Conservation (phyloP, 164 flowering plant species). For the Nymphaea colorata region DNA sequence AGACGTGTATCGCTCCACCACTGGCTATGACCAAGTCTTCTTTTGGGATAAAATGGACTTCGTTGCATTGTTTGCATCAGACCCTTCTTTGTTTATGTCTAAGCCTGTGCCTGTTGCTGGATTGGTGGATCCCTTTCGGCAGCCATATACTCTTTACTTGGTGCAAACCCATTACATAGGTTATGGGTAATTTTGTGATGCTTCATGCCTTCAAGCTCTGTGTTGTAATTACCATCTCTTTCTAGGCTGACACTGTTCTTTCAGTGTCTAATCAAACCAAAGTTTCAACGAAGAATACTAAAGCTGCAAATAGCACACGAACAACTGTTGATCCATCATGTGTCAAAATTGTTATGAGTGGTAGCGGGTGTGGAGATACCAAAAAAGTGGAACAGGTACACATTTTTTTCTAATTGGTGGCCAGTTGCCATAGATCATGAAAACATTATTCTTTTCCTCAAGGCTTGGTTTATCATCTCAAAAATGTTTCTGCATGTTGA, state of each 20-base stretch:
- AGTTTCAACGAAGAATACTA: conserved; percentile 27
- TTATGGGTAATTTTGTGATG: no score
- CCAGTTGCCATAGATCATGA: background rate
- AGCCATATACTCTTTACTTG: no score
- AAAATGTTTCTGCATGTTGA: background rate
- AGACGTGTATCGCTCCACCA: no score
- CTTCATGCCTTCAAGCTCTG: no score
- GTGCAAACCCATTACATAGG: no score
- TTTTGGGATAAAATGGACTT: no score
- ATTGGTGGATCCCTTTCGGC: no score
- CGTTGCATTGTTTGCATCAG: no score
- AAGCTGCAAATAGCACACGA: conserved; percentile 12
- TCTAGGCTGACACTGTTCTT: conserved; percentile 76
- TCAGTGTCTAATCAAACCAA: conserved; percentile 43
- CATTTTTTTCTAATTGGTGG: background rate
- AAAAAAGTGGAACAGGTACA: conserved; percentile 56
- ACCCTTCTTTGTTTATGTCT: no score
- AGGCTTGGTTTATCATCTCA: background rate
- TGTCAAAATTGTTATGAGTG: conserved; percentile 54
- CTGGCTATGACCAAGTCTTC: no score
- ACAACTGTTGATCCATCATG: conserved; percentile 21
- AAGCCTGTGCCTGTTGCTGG: no score
- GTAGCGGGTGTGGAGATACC: conserved; percentile 53
- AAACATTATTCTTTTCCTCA: background rate
- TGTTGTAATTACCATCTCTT: background rate